phyloP scores from a whole-genome alignment of 2,329 filamentous ascomycete species.

The Zymoseptoria brevis region DNA sequence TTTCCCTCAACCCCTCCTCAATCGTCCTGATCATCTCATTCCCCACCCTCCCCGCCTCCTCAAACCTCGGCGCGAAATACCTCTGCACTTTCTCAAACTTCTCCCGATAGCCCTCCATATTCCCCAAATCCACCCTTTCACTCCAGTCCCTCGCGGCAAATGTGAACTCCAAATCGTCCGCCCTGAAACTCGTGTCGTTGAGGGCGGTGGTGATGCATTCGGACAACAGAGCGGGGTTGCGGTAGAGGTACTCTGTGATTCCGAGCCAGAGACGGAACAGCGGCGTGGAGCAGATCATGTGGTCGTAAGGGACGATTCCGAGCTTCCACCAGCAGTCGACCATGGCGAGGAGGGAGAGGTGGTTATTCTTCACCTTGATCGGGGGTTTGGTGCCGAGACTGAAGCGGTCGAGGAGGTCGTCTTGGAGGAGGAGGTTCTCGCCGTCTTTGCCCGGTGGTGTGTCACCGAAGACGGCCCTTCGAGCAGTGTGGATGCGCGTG shows the following conservation, averaged over 20 bases:
- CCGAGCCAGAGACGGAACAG: slow-evolving; percentile 94
- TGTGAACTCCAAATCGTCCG: slow-evolving; percentile 93
- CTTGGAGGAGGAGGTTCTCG: slow-evolving; percentile 64
- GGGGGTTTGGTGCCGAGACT: slow-evolving; percentile 65
- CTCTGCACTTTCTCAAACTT: slow-evolving; percentile 82
- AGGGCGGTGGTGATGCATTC: slow-evolving; percentile 80
- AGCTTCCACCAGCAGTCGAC: slow-evolving; percentile 97
- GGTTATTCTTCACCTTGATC: slow-evolving; percentile 75
- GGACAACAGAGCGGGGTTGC: slow-evolving; percentile 65
- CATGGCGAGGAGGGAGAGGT: slow-evolving; percentile 87
- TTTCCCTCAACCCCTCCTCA: slow-evolving; percentile 59
- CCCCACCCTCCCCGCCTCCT: slow-evolving; percentile 76
- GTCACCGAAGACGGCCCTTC: slow-evolving; percentile 57
- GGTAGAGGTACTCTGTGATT: slow-evolving; percentile 94
- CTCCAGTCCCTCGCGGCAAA: slow-evolving; percentile 96
- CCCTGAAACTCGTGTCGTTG: slow-evolving; percentile 84
- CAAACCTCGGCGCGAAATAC: slow-evolving; percentile 87
- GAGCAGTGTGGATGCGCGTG: slow-evolving; percentile 68
- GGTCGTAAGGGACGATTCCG: slow-evolving; percentile 91
- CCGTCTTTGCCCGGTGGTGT: neutral
- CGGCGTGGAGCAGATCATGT: slow-evolving; percentile 98
- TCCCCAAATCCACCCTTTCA: slow-evolving; percentile 80
- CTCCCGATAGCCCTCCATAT: slow-evolving; percentile 88
- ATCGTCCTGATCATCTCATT: slow-evolving; percentile 98
- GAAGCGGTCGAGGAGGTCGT: slow-evolving; percentile 81